These are phyloP conservation scores for Acer saccharum DNA, from an alignment of 345 rosid species.

Conservation along the genomic window DNA sequence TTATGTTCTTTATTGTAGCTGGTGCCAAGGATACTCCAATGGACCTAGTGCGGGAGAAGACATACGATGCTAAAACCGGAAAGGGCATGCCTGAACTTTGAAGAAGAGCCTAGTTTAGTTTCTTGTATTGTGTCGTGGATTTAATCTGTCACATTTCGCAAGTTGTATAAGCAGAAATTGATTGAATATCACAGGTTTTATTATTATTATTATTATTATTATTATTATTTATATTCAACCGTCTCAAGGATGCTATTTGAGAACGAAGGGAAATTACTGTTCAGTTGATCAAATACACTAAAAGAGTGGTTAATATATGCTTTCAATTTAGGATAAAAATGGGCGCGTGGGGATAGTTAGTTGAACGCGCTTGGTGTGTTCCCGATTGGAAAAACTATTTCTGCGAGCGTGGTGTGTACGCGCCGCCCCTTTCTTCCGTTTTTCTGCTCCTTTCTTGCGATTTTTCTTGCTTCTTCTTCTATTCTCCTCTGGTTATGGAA, in stretches of 20 bases:
- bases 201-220: no score
- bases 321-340: no score
- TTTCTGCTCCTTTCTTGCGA: no score
- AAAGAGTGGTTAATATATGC: conserved; percentile 56
- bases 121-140: neutral
- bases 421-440: no score
- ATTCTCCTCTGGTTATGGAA: no score
- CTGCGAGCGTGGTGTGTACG: no score
- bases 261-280: conserved; percentile 92
- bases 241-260: conserved; percentile 79
- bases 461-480: no score
- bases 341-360: no score
- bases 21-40: conserved; percentile 91
- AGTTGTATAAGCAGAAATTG: neutral
- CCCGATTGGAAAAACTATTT: no score
- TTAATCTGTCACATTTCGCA: neutral
- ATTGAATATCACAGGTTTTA: neutral
- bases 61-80: conserved; percentile 82
- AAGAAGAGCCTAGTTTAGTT: conserved; percentile 22
- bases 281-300: conserved; percentile 95
- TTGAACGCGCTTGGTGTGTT: no score
- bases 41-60: conserved; percentile 75
- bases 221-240: conserved; percentile 23
- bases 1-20: conserved; percentile 46
- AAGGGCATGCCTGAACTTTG: conserved; percentile 95